Evolutionary conservation across 768 basidiomycete species (phyloP).

Genomic region (Mycena galericulata): DNA sequence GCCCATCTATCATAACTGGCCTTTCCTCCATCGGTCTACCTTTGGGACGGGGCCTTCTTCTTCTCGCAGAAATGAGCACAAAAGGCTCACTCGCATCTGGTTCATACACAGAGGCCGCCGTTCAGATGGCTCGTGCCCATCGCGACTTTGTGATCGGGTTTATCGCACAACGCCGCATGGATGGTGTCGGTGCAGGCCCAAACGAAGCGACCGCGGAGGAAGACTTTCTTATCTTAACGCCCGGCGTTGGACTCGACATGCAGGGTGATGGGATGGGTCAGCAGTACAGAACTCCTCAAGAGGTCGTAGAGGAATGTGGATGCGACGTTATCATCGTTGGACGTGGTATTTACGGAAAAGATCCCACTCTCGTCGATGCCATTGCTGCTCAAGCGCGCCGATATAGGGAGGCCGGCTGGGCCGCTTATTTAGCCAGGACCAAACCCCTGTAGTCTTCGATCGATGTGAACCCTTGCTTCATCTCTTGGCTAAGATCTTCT

Average conservation of each 20-base stretch:
- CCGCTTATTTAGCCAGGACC: conserved; percentile 80
- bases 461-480: not conserved
- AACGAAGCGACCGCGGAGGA: conserved; percentile 56
- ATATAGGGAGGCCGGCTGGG: conserved; percentile 91
- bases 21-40: conserved; percentile 89
- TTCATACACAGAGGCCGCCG: conserved; percentile 84
- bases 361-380: conserved; percentile 54
- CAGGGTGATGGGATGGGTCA: conserved; percentile 92
- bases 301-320: conserved; percentile 84
- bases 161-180: conserved; percentile 91
- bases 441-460: conserved; percentile 25
- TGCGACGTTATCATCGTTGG: conserved; percentile 99
- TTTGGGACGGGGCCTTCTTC: conserved; percentile 85
- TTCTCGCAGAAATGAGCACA: conserved; percentile 97
- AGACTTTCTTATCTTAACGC: conserved; percentile 93
- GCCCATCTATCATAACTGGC: conserved; percentile 94
- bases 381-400: conserved; percentile 80
- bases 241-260: conserved; percentile 88
- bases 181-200: conserved; percentile 63
- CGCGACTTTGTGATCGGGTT: conserved; percentile 96
- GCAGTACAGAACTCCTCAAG: conserved; percentile 90
- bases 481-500: too few relatives aligned
- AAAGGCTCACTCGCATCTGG: conserved; percentile 88
- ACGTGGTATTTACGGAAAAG: conserved; percentile 88
- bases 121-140: conserved; percentile 87